Evolutionary conservation across 1,139 yeast genomes (phyloP), one percentile per base, ranked within the genome.

Genomic region (Scheffersomyces quercinus): DNA sequence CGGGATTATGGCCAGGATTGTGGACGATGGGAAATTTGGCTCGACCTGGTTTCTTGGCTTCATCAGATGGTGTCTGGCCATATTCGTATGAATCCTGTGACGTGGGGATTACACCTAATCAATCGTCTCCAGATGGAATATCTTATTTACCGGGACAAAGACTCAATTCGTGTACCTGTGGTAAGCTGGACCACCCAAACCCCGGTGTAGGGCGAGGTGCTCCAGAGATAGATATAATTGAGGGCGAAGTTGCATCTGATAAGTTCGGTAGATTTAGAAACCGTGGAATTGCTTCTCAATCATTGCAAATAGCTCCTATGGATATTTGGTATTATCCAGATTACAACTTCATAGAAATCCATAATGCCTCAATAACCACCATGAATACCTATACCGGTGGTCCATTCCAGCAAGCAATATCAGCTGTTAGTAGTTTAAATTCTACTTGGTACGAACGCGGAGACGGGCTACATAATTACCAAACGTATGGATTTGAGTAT

Each of bases 21-120:
- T 63, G 68, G 68, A 59, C 67, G 10, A 58, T 63, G 64, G 68
- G 67, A 1, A 63, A 63, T 40, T 48, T 63, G 40, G 68, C 63
- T 1, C 43, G 68, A 13, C 68, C 68, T 0, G 68, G 68, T 1
- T 63, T 52, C 43, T 47, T 59, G 54, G 62, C 60, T 12, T 43
- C 59, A 14, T 54, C 67, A 2, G 66, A 62, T 31, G 68, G 68
- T 10, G 62, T 62, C 5, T 63, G 68, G 68, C 68, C 67, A 1
- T 62, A 63, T 40, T 54, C 67, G 1, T 63, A 63, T 43, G 62
- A 62, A 29, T 48, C 58, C n/a, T 63, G 68, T 42, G 68, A 63
- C 38, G 66, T 66, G 9, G 68, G 68, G 4, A 63, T 63, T 43
- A 62, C 68, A 5, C 60, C 67, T 5, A 63, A 63, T 45, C 68